phyloP scores from a whole-genome alignment of 495 filamentous ascomycete genomes.

The Lepidopterella palustris region DNA sequence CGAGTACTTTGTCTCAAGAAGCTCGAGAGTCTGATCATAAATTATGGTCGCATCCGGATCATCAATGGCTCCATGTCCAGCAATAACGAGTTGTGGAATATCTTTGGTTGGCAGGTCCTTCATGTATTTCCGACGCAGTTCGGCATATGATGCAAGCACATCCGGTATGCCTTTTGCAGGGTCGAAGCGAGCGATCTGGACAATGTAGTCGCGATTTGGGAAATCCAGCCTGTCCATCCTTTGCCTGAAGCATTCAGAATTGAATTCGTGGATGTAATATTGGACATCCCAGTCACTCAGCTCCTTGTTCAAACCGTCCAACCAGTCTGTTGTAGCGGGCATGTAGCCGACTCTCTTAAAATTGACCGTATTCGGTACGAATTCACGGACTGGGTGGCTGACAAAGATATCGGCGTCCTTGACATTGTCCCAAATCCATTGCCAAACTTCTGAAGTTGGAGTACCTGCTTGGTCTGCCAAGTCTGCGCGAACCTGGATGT shows the following conservation, averaged over 20 bases:
- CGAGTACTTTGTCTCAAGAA: slow-evolving; percentile 52
- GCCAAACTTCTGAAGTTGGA: slow-evolving; percentile 70
- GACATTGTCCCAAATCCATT: slow-evolving; percentile 68
- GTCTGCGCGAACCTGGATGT: slow-evolving; percentile 80
- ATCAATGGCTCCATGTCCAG: slow-evolving; percentile 75
- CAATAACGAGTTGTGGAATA: slow-evolving; percentile 70
- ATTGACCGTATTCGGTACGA: slow-evolving; percentile 67
- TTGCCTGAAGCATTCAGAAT: slow-evolving; percentile 51
- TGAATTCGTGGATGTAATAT: slow-evolving; percentile 73
- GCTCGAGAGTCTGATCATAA: slow-evolving; percentile 61
- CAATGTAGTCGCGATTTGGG: slow-evolving; percentile 69
- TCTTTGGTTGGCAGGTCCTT: slow-evolving; percentile 39
- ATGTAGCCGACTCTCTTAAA: slow-evolving; percentile 64
- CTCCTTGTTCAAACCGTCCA: slow-evolving; percentile 80
- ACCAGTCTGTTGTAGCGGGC: slow-evolving; percentile 83
- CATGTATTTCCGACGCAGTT: slow-evolving; percentile 57
- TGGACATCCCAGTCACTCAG: slow-evolving; percentile 66
- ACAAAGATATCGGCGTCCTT: slow-evolving; percentile 72
- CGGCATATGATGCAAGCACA: slow-evolving; percentile 69
- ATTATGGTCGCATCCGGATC: slow-evolving; percentile 73
- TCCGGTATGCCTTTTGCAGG: slow-evolving; percentile 80
- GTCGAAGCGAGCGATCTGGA: slow-evolving; percentile 81
- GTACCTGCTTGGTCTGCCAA: slow-evolving; percentile 54
- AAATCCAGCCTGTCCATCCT: slow-evolving; percentile 57
- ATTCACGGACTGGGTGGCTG: slow-evolving; percentile 70